These are phyloP conservation scores for Schizophyllum amplum DNA, from an alignment of 1,284 basidiomycete genomes.

Conservation along the genomic window DNA sequence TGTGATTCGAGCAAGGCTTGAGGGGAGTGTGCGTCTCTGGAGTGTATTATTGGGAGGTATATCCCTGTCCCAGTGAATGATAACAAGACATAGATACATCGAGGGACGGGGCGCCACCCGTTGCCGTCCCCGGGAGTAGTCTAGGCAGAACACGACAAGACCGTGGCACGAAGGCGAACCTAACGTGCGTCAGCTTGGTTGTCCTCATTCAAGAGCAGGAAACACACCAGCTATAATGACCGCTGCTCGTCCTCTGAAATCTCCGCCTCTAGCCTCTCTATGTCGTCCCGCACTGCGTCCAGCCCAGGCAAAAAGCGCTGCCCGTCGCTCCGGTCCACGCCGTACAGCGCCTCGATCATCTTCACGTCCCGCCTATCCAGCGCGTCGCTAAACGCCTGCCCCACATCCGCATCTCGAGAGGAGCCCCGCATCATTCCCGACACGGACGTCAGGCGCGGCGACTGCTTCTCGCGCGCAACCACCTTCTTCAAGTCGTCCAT, in stretches of 20 bases:
- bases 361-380: conserved; percentile 31
- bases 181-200: too few species aligned
- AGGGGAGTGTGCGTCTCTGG: too few species aligned
- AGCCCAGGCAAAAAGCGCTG: conserved; percentile 39
- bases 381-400: conserved; percentile 26
- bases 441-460: conserved; percentile 30
- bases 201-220: too few species aligned
- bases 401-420: background rate
- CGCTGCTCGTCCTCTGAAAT: conserved; percentile 18
- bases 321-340: conserved; percentile 30
- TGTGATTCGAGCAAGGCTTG: too few species aligned
- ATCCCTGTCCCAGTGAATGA: too few species aligned
- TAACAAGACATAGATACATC: too few species aligned
- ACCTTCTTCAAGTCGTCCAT: conserved; percentile 18
- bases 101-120: too few species aligned
- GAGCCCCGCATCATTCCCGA: background rate
- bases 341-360: conserved; percentile 54
- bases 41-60: too few species aligned
- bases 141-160: too few species aligned
- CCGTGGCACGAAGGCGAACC: too few species aligned
- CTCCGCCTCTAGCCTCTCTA: conserved; percentile 21
- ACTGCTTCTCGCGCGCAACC: conserved; percentile 19
- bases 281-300: conserved; percentile 46
- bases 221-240: too few species aligned
- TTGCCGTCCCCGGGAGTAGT: too few species aligned